Conservation (phyloP, 345 rosid genomes). For the Diplotaxis tenuifolia region DNA sequence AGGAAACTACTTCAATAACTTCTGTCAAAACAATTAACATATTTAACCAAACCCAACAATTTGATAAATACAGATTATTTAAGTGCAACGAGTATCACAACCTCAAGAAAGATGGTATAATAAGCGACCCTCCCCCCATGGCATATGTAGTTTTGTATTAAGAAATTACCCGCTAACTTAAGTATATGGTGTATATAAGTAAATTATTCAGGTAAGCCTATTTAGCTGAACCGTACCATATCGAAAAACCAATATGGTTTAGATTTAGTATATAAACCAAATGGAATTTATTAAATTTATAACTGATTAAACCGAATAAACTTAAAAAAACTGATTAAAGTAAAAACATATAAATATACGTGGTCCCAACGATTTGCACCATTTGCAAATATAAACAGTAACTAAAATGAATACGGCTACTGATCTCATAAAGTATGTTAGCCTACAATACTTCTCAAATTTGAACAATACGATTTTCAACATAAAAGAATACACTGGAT, state of each 20-base stretch:
- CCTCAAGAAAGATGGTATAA: neutral
- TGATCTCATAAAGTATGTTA: neutral
- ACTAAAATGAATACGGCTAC: neutral
- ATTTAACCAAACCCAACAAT: neutral
- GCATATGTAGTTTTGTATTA: too few species aligned
- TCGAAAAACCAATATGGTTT: too few species aligned
- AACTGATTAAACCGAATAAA: too few species aligned
- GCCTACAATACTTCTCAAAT: neutral
- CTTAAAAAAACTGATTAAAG: too few species aligned
- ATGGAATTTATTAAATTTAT: too few species aligned
- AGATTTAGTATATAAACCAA: too few species aligned
- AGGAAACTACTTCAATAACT: neutral
- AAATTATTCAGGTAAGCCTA: too few species aligned
- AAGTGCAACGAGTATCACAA: neutral
- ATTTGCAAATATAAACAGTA: neutral
- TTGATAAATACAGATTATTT: neutral
- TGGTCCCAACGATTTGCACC: too few species aligned
- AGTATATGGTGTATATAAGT: too few species aligned
- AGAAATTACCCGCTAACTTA: neutral
- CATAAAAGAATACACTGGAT: neutral
- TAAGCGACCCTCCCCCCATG: too few species aligned
- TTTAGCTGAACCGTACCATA: too few species aligned
- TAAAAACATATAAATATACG: too few species aligned
- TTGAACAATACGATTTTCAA: neutral
- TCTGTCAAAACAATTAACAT: neutral